phyloP scores from a whole-genome alignment of 495 filamentous ascomycete genomes.

The Neurospora sp. region DNA sequence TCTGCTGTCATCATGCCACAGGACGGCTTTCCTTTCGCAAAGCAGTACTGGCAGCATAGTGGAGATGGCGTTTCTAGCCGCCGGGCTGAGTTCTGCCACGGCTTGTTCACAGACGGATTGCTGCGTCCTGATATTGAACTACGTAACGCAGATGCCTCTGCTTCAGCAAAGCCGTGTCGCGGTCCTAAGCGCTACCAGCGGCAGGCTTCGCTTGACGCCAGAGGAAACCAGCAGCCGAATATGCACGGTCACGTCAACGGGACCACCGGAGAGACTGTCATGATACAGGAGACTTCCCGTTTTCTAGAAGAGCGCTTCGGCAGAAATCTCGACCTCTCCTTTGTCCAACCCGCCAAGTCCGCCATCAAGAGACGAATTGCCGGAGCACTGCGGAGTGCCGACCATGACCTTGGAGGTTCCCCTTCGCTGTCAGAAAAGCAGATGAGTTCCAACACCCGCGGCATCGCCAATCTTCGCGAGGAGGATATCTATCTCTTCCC shows the following conservation, averaged over 20 bases:
- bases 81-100: conserved; percentile 77
- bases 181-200: conserved; percentile 67
- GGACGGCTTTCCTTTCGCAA: conserved; percentile 57
- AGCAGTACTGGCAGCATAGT: conserved; percentile 92
- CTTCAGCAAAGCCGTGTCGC: conserved; percentile 40
- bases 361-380: conserved; percentile 83
- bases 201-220: conserved; percentile 38
- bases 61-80: conserved; percentile 93
- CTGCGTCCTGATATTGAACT: conserved; percentile 43
- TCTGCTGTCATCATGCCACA: conserved; percentile 64
- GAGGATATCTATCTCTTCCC: conserved; percentile 85
- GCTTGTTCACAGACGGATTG: conserved; percentile 58
- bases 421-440: conserved; percentile 18
- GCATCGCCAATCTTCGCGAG: conserved; percentile 65
- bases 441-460: conserved; percentile 36
- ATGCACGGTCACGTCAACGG: conserved; percentile 5
- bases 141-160: conserved; percentile 4
- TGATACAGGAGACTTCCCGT: conserved; percentile 52
- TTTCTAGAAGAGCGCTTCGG: conserved; percentile 96
- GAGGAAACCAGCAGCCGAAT: conserved; percentile 4
- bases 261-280: conserved; percentile 12
- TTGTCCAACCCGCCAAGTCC: conserved; percentile 70
- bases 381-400: conserved; percentile 59
- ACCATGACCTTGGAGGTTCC: conserved; percentile 48
- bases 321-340: conserved; percentile 69